Evolutionary conservation across 352 stramenopile genomes (phyloP).

Genomic region (Pythium phragmitis): DNA sequence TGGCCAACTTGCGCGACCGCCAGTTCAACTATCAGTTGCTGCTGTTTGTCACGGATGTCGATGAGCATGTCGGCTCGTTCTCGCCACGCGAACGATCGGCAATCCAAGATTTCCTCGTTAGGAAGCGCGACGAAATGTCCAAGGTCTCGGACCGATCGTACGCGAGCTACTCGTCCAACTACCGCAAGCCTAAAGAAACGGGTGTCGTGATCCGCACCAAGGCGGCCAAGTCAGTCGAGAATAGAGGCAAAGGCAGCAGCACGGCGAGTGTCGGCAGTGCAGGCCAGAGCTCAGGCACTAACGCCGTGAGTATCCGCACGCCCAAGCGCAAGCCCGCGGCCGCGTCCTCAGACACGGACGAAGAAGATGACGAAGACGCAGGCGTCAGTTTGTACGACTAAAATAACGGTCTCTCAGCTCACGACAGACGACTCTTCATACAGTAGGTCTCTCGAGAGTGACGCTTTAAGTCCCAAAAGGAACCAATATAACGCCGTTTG

Average conservation of each 20-base stretch:
- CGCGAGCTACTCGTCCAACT: conserved; percentile 47
- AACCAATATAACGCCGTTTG: too few species aligned
- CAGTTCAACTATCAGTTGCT: conserved; percentile 62
- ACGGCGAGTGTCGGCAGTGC: conserved; percentile 47
- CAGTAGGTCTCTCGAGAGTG: too few species aligned
- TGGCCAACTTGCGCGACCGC: conserved; percentile 23
- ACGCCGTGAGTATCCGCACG: conserved; percentile 62
- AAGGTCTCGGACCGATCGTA: conserved; percentile 45
- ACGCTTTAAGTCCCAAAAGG: neutral
- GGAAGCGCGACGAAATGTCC: conserved; percentile 62
- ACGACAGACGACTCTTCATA: neutral
- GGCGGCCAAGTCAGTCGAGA: conserved; percentile 49
- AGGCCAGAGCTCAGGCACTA: conserved; percentile 37
- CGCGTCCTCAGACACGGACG: conserved; percentile 68
- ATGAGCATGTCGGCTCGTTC: conserved; percentile 40
- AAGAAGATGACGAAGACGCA: conserved; percentile 60
- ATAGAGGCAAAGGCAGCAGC: conserved; percentile 56
- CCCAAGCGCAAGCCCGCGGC: conserved; percentile 26
- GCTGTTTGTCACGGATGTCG: conserved; percentile 60
- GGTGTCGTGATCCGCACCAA: conserved; percentile 79
- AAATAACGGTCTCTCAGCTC: neutral
- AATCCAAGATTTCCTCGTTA: conserved; percentile 56
- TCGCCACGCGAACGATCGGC: conserved; percentile 42
- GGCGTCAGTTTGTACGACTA: conserved; percentile 45
- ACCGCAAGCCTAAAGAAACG: conserved; percentile 74